A percentile compares a stretch with the other conserved stretches of the same genome.
These are phyloP conservation scores for Aspergillus saccharolyticus DNA, from an alignment of 495 filamentous ascomycete species.

Conservation along the genomic window DNA sequence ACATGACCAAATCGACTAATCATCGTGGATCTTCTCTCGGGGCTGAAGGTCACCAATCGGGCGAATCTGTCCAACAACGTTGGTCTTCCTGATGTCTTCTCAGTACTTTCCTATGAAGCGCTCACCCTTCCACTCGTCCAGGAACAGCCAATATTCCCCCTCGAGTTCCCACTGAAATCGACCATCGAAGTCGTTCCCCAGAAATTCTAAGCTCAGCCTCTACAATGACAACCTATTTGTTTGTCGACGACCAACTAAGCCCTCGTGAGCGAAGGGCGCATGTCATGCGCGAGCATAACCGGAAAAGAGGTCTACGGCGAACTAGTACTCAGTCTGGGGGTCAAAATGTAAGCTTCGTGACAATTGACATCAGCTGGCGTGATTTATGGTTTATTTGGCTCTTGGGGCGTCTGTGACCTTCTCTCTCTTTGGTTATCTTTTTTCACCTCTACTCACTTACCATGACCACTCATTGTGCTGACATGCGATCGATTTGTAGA, in stretches of 20 bases:
- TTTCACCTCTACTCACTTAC: no score
- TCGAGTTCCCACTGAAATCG: background rate
- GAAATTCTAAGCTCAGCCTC: slow-evolving; percentile 16
- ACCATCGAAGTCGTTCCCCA: slow-evolving; percentile 13
- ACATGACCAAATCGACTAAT: background rate
- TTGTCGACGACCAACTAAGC: slow-evolving; percentile 41
- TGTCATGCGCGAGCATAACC: slow-evolving; percentile 48
- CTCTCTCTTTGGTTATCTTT: no score
- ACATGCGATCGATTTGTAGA: background rate
- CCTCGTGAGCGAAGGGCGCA: slow-evolving; percentile 45
- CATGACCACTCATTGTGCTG: background rate
- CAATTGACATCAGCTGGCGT: background rate
- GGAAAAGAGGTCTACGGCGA: slow-evolving; percentile 39
- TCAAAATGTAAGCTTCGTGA: background rate
- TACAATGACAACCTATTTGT: slow-evolving; percentile 40
- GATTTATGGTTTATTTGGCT: no score
- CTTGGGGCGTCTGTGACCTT: no score
- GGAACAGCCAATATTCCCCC: background rate
- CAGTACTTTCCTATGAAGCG: background rate
- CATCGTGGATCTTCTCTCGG: background rate
- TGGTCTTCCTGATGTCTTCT: background rate
- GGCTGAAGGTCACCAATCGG: background rate
- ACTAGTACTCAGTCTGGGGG: slow-evolving; percentile 17
- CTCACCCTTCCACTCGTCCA: background rate
- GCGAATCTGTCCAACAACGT: background rate